Base-by-base conservation (phyloP, 225 moss, liverwort and hornwort species). In the Bryum argenteum region DNA sequence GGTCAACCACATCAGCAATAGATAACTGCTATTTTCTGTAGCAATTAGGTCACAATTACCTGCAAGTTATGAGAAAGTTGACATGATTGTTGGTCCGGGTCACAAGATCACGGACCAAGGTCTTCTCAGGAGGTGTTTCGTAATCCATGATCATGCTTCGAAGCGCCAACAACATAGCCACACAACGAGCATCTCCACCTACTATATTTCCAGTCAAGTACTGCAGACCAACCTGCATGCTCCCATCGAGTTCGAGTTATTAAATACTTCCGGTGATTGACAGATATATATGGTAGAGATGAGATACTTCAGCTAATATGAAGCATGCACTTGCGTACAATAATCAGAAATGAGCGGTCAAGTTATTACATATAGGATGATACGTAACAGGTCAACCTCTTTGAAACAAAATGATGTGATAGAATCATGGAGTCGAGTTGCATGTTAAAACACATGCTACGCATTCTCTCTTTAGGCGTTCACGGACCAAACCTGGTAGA, bases 111-210 rank as follows among this genome's bases (percentile, higher is more conserved):
- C 93, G 88, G 21, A 79, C 82, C 66, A 91, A 89, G 15, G 86
- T 78, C 80, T 94, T 97, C 79, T 85, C 96, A 13, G 76, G 78
- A 79, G 96, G 96, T 8, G 94, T 97, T 65, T 80, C 82, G 74
- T 94, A 92, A 61, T 97, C 96, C 28, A 79, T 76, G 19, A 97
- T 89, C 96, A 94, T 90, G 33, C 82, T 86, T 66, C 89, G 85
- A 75, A 97, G 89, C 44, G 96, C 94, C 82, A 89, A 71, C 38
- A 97, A 80, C 96, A 97, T 91, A 54, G 90, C 90, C 58, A 97
- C 80, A 65, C 96, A 97, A 24, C 96, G 87, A 54, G 94, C 91
- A 81, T 94, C 94, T 64, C 96, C 96, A 59, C 96, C 96, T 39
- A 88, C 82, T 39, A 97, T 82, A 38, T 97, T 90, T 71, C 93